phyloP scores from a whole-genome alignment of 805 yeast genomes.

The Pachysolen tannophilus region DNA sequence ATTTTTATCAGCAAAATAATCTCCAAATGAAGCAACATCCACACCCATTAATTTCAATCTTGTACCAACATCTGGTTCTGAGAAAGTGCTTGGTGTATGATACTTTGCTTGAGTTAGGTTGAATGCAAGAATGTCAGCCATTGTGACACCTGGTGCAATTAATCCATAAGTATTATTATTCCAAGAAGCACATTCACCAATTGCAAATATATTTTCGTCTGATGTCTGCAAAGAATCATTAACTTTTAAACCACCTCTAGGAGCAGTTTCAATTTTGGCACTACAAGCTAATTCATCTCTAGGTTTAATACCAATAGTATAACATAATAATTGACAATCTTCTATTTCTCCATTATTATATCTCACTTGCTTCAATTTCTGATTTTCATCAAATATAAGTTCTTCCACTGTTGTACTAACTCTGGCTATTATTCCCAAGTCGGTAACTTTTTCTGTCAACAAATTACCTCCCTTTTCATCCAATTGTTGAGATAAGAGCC shows the following conservation, averaged over 20 bases:
- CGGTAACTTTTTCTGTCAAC: constrained; percentile 37
- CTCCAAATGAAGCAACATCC: constrained; percentile 31
- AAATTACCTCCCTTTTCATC: constrained; percentile 27
- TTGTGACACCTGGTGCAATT: constrained; percentile 30
- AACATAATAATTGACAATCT: constrained; percentile 25
- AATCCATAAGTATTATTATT: constrained; percentile 25
- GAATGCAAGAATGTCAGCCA: constrained; percentile 28
- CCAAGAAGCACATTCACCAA: constrained; percentile 31
- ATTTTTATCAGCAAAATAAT: constrained; percentile 25
- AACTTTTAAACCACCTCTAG: constrained; percentile 23
- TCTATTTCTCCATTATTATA: constrained; percentile 22
- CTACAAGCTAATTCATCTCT: constrained; percentile 24
- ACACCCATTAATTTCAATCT: constrained; percentile 29
- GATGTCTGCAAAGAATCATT: constrained; percentile 21
- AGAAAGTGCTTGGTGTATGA: constrained; percentile 20
- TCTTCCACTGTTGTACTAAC: constrained; percentile 41
- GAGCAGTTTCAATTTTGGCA: constrained; percentile 16
- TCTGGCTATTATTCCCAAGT: constrained; percentile 45
- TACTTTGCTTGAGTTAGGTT: constrained; percentile 26
- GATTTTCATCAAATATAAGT: constrained; percentile 26
- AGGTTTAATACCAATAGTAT: constrained; percentile 27
- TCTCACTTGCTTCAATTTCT: constrained; percentile 16
- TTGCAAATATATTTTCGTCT: constrained; percentile 22
- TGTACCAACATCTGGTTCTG: constrained; percentile 27
- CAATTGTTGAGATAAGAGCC: constrained; percentile 27